These are phyloP conservation scores for Pulveroboletus sp. DNA, from an alignment of 768 basidiomycete genomes.

Conservation along the genomic window DNA sequence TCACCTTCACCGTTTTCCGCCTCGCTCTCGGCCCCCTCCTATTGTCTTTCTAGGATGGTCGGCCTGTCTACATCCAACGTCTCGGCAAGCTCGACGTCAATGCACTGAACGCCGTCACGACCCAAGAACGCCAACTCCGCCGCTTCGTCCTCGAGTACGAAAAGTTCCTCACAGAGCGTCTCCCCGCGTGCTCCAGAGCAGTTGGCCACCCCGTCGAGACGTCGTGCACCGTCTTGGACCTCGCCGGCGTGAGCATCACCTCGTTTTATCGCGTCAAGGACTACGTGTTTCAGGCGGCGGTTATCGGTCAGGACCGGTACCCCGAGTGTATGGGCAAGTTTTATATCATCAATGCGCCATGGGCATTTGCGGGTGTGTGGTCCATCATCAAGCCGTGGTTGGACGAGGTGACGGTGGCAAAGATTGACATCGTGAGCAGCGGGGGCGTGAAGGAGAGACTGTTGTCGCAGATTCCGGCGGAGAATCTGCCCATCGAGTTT, in stretches of 20 bases:
- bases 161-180: slow-evolving; percentile 71
- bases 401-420: slow-evolving; percentile 90
- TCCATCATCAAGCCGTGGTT: slow-evolving; percentile 86
- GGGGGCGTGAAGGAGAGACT: slow-evolving; percentile 65
- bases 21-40: no score
- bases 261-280: slow-evolving; percentile 91
- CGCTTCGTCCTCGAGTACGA: slow-evolving; percentile 94
- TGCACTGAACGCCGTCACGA: slow-evolving; percentile 77
- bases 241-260: slow-evolving; percentile 61
- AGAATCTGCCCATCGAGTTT: slow-evolving; percentile 81
- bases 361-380: slow-evolving; percentile 89
- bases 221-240: slow-evolving; percentile 95
- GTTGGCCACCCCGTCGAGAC: slow-evolving; percentile 91
- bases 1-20: no score
- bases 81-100: slow-evolving; percentile 86
- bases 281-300: slow-evolving; percentile 72
- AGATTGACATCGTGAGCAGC: slow-evolving; percentile 86
- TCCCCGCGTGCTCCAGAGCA: slow-evolving; percentile 69
- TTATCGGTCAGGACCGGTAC: slow-evolving; percentile 87
- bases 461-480: slow-evolving; percentile 73
- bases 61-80: slow-evolving; percentile 92
- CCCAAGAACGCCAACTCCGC: slow-evolving; percentile 81
- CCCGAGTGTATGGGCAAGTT: slow-evolving; percentile 97
- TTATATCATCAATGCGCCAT: slow-evolving; percentile 98
- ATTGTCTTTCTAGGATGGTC: slow-evolving; percentile 71